phyloP scores from a whole-genome alignment of 2,329 filamentous ascomycete species.

The Rhinocladiella similis region DNA sequence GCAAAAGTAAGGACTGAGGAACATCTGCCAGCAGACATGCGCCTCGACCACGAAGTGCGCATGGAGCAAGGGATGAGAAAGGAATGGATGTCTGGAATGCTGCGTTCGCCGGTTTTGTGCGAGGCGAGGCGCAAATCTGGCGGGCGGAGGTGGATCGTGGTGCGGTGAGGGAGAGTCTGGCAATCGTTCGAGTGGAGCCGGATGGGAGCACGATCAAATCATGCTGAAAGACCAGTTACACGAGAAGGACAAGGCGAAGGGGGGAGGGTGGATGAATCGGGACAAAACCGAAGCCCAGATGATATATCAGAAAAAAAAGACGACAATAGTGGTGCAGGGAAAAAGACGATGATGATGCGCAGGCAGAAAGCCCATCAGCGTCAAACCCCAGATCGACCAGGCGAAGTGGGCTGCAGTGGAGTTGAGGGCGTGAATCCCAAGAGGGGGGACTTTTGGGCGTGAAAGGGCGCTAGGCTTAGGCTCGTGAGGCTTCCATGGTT shows the following conservation, averaged over 20 bases:
- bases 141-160: conserved; percentile 13
- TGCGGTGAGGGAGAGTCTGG: conserved; percentile 21
- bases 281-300: conserved; percentile 14
- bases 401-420: neutral
- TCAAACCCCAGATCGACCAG: conserved; percentile 10
- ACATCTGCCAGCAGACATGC: conserved; percentile 27
- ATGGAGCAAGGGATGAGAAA: conserved; percentile 31
- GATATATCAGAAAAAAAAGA: conserved; percentile 24
- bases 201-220: conserved; percentile 7
- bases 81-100: conserved; percentile 32
- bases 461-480: neutral
- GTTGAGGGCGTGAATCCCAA: neutral
- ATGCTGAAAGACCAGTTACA: conserved; percentile 10
- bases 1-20: conserved; percentile 18
- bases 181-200: conserved; percentile 3
- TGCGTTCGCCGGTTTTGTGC: conserved; percentile 28
- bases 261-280: conserved; percentile 16
- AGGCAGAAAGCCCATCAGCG: conserved; percentile 20
- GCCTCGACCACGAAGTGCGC: conserved; percentile 25
- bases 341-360: conserved; percentile 20
- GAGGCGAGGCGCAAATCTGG: conserved; percentile 25
- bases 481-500: neutral
- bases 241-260: conserved; percentile 6
- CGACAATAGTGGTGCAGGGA: conserved; percentile 1
- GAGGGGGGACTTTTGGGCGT: neutral